phyloP scores from a whole-genome alignment of 306 rosid species.

The Trifolium subterraneum region DNA sequence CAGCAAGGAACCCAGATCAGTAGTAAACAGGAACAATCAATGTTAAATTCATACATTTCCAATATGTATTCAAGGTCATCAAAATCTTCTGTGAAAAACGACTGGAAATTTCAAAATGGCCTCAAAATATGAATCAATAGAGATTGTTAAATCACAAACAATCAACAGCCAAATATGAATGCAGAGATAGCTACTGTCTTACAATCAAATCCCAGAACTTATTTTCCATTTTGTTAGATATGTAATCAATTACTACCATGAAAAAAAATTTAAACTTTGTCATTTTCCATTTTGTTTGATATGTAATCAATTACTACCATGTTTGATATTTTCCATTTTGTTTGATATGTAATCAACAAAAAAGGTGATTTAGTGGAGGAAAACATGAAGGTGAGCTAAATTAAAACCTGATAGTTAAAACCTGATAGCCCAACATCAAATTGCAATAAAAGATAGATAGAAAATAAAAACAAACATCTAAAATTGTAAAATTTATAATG shows the following conservation, averaged over 20 bases:
- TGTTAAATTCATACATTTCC: conserved; percentile 35
- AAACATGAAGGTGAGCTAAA: too few relatives aligned
- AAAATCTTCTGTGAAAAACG: neutral
- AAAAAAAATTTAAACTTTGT: too few relatives aligned
- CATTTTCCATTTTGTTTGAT: conserved; percentile 25
- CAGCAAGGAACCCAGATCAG: neutral
- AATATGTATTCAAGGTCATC: conserved; percentile 1
- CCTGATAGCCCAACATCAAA: conserved; percentile 26
- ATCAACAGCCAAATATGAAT: too few relatives aligned
- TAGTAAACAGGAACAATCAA: conserved; percentile 35
- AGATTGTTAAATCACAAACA: too few relatives aligned
- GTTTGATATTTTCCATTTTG: conserved; percentile 23
- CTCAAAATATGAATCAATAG: conserved; percentile 1
- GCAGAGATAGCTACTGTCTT: conserved; percentile 23
- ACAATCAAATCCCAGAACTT: conserved; percentile 1
- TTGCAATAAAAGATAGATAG: neutral
- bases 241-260: too few relatives aligned
- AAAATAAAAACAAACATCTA: too few relatives aligned
- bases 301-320: too few relatives aligned
- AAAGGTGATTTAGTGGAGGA: too few relatives aligned
- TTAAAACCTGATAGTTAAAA: too few relatives aligned
- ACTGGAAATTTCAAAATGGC: neutral
- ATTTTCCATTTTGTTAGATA: conserved; percentile 24
- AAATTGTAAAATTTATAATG: too few relatives aligned
- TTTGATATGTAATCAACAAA: neutral